Evolutionary conservation across 2,329 filamentous ascomycete species (phyloP).

Genomic region (Pestalotiopsis sp.): DNA sequence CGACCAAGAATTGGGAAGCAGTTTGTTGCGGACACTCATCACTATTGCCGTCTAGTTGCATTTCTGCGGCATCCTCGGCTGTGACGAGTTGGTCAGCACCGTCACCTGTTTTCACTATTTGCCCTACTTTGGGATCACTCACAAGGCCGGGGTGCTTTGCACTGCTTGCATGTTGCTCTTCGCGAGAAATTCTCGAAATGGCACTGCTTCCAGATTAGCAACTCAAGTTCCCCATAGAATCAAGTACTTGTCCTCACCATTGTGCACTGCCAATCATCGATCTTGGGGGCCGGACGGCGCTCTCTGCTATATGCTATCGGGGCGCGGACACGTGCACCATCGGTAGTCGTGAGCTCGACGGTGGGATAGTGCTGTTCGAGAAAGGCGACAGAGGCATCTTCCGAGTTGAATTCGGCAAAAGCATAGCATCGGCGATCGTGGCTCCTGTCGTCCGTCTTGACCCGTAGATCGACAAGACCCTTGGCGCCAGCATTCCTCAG

Average conservation of each 20-base stretch:
- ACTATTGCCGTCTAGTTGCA: conserved; percentile 49
- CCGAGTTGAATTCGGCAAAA: conserved; percentile 43
- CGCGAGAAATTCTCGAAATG: conserved; percentile 38
- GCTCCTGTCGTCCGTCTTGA: conserved; percentile 33
- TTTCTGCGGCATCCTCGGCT: conserved; percentile 35
- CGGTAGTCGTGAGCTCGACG: conserved; percentile 35
- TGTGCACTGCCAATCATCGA: conserved; percentile 43
- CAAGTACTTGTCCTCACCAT: conserved; percentile 30
- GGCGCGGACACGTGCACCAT: conserved; percentile 34
- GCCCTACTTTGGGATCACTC: conserved; percentile 14
- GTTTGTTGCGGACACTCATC: conserved; percentile 52
- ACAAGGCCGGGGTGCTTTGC: conserved; percentile 37
- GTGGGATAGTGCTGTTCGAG: conserved; percentile 39
- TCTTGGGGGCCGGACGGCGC: conserved; percentile 34
- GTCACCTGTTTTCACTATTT: background rate
- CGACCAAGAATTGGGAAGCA: conserved; percentile 75
- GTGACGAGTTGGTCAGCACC: background rate
- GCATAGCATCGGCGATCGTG: conserved; percentile 35
- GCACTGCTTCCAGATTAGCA: conserved; percentile 23
- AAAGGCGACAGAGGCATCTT: conserved; percentile 41
- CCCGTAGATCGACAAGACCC: conserved; percentile 33
- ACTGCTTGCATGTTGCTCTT: conserved; percentile 36
- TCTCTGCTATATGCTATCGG: conserved; percentile 39
- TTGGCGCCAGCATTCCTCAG: conserved; percentile 32
- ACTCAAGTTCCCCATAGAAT: background rate